Conservation (phyloP, 176 grass and related monocot genomes). For the Ensete ventricosum region DNA sequence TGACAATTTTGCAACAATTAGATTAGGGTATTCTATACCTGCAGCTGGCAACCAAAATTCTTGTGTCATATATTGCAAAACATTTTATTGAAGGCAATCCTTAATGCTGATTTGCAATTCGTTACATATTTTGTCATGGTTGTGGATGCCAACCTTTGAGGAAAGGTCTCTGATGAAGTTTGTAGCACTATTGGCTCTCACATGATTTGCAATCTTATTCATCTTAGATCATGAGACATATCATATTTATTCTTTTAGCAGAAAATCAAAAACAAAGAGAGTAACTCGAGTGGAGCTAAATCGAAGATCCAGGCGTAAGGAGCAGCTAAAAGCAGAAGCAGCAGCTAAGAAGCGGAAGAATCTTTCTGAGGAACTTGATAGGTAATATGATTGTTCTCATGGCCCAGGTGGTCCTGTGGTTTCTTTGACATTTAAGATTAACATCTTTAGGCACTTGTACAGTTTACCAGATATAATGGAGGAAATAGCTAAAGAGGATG, state of each 20-base stretch:
- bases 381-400: constrained; percentile 21
- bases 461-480: constrained; percentile 78
- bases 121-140: too few species aligned
- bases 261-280: constrained; percentile 64
- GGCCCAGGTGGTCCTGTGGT: not conserved
- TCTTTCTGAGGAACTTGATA: constrained; percentile 87
- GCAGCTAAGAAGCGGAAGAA: constrained; percentile 50
- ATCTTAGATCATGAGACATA: not conserved
- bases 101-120: too few species aligned
- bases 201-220: not conserved
- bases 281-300: constrained; percentile 85
- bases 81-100: too few species aligned
- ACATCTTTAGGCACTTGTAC: constrained; percentile 15
- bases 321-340: constrained; percentile 50
- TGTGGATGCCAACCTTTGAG: too few species aligned
- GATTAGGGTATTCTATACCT: too few species aligned
- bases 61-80: too few species aligned
- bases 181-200: not conserved
- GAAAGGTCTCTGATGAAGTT: not conserved
- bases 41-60: too few species aligned
- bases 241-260: constrained; percentile 14
- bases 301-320: constrained; percentile 72
- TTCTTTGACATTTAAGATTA: not conserved
- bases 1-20: too few species aligned
- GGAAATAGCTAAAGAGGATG: constrained; percentile 86